Percentiles rank a stretch among this genome's conserved stretches.
Evolutionary conservation across 2,329 filamentous ascomycete species (phyloP).

Genomic region (Beauveria scarabaeidicola): DNA sequence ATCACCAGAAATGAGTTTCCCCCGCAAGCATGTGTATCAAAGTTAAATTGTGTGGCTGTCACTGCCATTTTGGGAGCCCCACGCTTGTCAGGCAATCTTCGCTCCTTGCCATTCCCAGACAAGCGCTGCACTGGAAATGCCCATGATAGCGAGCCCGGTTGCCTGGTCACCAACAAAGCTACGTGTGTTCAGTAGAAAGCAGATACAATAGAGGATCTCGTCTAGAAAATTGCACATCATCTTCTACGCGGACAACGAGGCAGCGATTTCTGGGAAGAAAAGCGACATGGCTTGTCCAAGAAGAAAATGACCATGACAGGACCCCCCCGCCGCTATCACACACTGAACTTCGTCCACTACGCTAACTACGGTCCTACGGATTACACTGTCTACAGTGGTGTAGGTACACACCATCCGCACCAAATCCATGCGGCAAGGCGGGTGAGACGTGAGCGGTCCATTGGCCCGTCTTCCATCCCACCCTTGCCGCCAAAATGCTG

Average conservation of each 20-base stretch:
- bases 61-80: neutral
- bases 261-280: neutral
- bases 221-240: neutral
- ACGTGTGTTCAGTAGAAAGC: neutral
- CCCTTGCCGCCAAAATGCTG: constrained; percentile 7
- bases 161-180: neutral
- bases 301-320: neutral
- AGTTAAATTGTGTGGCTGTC: no score
- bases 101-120: neutral
- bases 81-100: neutral
- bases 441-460: neutral
- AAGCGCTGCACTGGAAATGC: neutral
- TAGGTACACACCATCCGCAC: neutral
- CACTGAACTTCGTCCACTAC: neutral
- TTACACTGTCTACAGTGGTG: no score
- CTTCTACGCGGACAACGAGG: neutral
- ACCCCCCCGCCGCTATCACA: constrained; percentile 9
- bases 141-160: neutral
- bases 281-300: neutral
- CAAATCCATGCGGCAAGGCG: neutral
- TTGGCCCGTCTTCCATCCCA: constrained; percentile 5
- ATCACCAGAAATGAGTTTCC: no score
- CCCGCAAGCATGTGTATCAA: neutral
- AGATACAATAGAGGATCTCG: neutral
- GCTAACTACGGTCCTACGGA: no score